Percentiles rank a stretch among this genome's conserved stretches.
These are phyloP conservation scores for Phanerodontia chrysosporium DNA, from an alignment of 768 basidiomycete species.

Conservation along the genomic window DNA sequence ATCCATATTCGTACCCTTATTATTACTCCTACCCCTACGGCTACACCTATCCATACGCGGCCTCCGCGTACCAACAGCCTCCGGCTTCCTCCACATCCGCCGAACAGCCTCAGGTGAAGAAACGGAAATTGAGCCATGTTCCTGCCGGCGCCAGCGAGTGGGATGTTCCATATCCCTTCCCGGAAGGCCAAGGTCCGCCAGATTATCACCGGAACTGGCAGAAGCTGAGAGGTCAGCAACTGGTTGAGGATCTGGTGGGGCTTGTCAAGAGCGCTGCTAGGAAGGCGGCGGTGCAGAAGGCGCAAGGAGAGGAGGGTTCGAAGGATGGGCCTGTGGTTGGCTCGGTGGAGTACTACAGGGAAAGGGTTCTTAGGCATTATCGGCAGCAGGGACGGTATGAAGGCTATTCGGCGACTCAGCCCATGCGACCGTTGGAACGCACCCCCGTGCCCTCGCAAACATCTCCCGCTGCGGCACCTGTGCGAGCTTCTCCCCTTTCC, in stretches of 20 bases:
- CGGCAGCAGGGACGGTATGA: slow-evolving; percentile 24
- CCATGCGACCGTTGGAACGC: background rate
- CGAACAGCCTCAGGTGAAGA: slow-evolving; percentile 39
- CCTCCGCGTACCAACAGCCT: background rate
- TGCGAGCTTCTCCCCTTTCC: no score
- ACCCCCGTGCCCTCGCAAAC: no score
- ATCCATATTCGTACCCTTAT: slow-evolving; percentile 6
- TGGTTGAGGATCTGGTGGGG: slow-evolving; percentile 56
- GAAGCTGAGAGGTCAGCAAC: slow-evolving; percentile 53
- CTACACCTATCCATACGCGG: slow-evolving; percentile 5
- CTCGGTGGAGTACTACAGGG: slow-evolving; percentile 17
- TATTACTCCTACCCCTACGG: slow-evolving; percentile 8
- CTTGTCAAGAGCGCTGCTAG: slow-evolving; percentile 57
- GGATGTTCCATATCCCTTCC: slow-evolving; percentile 81
- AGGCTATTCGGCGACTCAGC: background rate
- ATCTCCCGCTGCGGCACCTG: no score
- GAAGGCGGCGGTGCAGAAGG: slow-evolving; percentile 56
- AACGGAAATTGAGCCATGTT: slow-evolving; percentile 59
- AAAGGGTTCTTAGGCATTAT: slow-evolving; percentile 27
- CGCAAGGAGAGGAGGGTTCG: background rate
- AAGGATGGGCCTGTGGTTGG: background rate
- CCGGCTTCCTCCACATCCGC: background rate
- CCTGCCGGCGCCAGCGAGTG: slow-evolving; percentile 80
- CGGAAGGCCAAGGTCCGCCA: slow-evolving; percentile 63
- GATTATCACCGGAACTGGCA: slow-evolving; percentile 66